phyloP scores from a whole-genome alignment of 148 eudicot genomes.

The Vaccinium myrtillus region DNA sequence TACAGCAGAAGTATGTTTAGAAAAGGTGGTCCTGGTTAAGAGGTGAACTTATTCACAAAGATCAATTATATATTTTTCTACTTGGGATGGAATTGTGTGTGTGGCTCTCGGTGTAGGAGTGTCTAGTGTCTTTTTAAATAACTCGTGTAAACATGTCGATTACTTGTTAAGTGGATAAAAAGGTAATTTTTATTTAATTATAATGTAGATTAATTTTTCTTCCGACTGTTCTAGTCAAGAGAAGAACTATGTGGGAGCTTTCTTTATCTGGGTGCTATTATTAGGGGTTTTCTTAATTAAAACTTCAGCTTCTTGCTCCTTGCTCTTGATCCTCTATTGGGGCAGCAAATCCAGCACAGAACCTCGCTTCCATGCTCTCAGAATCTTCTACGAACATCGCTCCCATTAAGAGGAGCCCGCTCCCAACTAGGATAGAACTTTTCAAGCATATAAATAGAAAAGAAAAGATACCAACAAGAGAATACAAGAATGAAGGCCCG shows the following conservation, averaged over 20 bases:
- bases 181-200: not conserved
- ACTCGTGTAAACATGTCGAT: not conserved
- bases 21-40: not conserved
- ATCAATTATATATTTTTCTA: not conserved
- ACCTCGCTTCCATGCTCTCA: not conserved
- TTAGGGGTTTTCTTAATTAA: not conserved
- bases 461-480: too few species aligned
- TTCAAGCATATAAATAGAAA: too few species aligned
- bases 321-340: not conserved
- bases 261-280: constrained; percentile 2
- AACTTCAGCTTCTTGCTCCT: not conserved
- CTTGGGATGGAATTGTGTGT: not conserved
- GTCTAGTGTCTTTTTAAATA: not conserved
- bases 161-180: too few species aligned
- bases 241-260: not conserved
- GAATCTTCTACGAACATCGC: not conserved
- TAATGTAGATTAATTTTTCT: not conserved
- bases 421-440: not conserved
- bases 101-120: not conserved
- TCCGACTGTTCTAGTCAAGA: not conserved
- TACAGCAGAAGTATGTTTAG: not conserved
- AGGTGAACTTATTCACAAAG: not conserved
- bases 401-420: not conserved
- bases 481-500: too few species aligned
- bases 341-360: not conserved